phyloP scores from a whole-genome alignment of 2,329 filamentous ascomycete genomes.

The Pyrenophora tritici-repentis region DNA sequence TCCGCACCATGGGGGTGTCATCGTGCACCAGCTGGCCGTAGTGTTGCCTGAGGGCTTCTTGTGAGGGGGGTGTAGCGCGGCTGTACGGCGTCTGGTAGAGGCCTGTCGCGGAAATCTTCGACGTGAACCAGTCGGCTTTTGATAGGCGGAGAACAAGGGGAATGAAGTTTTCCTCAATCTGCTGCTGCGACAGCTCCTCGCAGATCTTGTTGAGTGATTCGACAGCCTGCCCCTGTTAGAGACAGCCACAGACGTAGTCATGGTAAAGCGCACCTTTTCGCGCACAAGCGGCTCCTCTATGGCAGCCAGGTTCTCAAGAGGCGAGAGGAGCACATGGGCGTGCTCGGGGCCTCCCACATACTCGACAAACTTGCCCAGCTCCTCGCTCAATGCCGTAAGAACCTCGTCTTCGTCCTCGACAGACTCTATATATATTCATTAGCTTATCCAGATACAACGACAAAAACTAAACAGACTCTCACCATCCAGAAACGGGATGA shows the following conservation, averaged over 20 bases:
- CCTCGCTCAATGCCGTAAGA: conserved; percentile 92
- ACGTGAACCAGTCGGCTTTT: conserved; percentile 99
- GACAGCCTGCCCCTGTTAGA: conserved; percentile 71
- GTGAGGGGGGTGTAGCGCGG: conserved; percentile 83
- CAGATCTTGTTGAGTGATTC: conserved; percentile 99
- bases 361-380: conserved; percentile 95
- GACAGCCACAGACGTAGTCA: background rate
- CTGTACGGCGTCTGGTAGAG: conserved; percentile 93
- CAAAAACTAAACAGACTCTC: conserved; percentile 51
- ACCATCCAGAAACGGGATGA: conserved; percentile 99
- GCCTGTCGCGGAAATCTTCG: conserved; percentile 96
- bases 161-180: conserved; percentile 97
- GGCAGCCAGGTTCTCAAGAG: conserved; percentile 94
- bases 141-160: conserved; percentile 93
- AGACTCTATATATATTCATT: conserved; percentile 69
- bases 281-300: conserved; percentile 98
- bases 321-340: conserved; percentile 94
- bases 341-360: conserved; percentile 94
- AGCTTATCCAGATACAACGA: conserved; percentile 36
- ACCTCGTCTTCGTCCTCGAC: conserved; percentile 99
- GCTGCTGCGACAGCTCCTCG: conserved; percentile 83
- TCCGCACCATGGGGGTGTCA: conserved; percentile 98
- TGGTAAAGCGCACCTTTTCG: conserved; percentile 75
- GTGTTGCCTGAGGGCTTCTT: conserved; percentile 89
- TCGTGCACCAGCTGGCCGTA: conserved; percentile 94